Base-by-base conservation (phyloP, 768 basidiomycete genomes). In the Daedaleopsis nitida region DNA sequence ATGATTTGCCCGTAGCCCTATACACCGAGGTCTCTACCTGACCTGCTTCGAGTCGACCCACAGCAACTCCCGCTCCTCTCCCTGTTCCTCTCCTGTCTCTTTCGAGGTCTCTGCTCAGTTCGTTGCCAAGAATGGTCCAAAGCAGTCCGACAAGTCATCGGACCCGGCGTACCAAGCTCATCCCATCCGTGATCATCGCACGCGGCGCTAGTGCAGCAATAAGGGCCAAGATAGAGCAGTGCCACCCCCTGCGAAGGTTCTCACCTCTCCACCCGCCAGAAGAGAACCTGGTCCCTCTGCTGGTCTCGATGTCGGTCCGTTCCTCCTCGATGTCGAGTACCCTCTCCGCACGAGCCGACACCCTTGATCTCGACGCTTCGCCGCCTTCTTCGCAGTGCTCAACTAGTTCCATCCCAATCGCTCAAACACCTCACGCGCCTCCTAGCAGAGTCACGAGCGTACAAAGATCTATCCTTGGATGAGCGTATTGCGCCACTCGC, bases 181-280 rank as follows among this genome's bases (percentile, higher is more conserved):
- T 24, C 11, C 21, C 13, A n/a, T 49, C 47, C 47, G 47, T 49
- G 47, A 49, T 49, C 47, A 24, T 49, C 47, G 47, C 47, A 13
- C 47, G 14, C 23, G 14, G 47, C 47, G 47, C 23, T 21, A 49
- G 23, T 24, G 47, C 13, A 21, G 23, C 19, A 49, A 21, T 4
- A 12, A 32, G 23, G 23, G 21, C 23, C 47, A 13, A 21, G 21
- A 23, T 21, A 24, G 13, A 21, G 60, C 60, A 57, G 55, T 62
- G 60, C 59, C 59, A 60, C 59, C 11, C 27, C 59, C 11, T 34
- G 47, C 43, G 44, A 52, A 52, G 55, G 38, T 17, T 34, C 43
- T 17, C 42, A 17, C 32, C 17, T 32, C 44, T 17, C 16, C 44
- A 35, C 21, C 32, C 35, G 51, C 34, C 17, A 52, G 60, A 62